Evolutionary conservation across 768 basidiomycete genomes (phyloP).

Genomic region (Dioszegia hungarica): DNA sequence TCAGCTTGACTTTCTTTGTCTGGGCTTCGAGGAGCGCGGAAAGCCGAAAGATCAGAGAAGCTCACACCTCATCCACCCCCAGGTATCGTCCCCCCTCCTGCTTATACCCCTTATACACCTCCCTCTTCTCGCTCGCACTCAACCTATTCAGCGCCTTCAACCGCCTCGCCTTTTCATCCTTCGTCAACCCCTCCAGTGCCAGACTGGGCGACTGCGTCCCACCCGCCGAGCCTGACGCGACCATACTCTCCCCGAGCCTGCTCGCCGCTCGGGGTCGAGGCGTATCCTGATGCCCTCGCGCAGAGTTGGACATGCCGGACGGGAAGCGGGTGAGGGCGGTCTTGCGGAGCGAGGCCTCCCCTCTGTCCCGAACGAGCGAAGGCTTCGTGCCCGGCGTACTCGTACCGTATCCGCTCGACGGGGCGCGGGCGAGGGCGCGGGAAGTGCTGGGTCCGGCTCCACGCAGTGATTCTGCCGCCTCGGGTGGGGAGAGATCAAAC

Average conservation of each 20-base stretch:
- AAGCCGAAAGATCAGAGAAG: too few relatives aligned
- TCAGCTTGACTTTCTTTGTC: too few relatives aligned
- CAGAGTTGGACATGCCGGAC: neutral
- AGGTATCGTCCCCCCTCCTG: conserved; percentile 38
- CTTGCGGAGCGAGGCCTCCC: neutral
- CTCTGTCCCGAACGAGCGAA: neutral
- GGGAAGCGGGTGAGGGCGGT: conserved; percentile 1
- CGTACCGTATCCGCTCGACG: too few relatives aligned
- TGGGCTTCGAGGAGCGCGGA: too few relatives aligned
- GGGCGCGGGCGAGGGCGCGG: too few relatives aligned
- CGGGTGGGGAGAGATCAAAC: conserved; percentile 6
- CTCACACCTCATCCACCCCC: conserved; percentile 30
- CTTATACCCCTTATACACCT: conserved; percentile 37
- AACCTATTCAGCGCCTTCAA: conserved; percentile 25
- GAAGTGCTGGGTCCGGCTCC: neutral
- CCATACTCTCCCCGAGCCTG: neutral
- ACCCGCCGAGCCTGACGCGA: neutral
- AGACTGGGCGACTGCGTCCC: neutral
- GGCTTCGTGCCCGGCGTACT: neutral
- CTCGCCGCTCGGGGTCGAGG: neutral
- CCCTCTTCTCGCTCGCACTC: conserved; percentile 22
- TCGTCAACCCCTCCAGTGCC: conserved; percentile 15
- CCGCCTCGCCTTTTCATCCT: conserved; percentile 23
- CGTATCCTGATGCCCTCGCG: neutral
- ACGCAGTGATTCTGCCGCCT: neutral